phyloP scores from a whole-genome alignment of 2,329 filamentous ascomycete genomes.

The Xylariaceae sp. region DNA sequence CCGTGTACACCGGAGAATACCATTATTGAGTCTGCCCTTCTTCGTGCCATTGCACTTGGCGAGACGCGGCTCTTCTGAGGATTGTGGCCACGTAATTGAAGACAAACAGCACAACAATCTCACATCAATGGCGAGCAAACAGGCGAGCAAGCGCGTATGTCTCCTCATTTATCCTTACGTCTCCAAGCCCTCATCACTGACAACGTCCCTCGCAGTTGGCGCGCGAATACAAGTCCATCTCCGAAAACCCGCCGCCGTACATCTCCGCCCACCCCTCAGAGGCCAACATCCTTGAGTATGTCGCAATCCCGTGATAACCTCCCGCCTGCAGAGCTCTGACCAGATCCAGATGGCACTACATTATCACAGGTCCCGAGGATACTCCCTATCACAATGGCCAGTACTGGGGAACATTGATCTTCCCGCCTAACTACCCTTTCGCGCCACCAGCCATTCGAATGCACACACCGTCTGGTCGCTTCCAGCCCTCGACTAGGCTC shows the following conservation, averaged over 20 bases:
- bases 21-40: too few species aligned
- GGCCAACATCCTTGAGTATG: constrained; percentile 81
- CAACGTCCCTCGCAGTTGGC: constrained; percentile 44
- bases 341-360: constrained; percentile 74
- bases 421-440: constrained; percentile 95
- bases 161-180: not conserved
- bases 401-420: constrained; percentile 96
- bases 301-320: constrained; percentile 16
- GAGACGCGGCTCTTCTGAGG: constrained; percentile 6
- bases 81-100: constrained; percentile 4
- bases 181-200: constrained; percentile 7
- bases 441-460: constrained; percentile 96
- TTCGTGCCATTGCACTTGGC: not conserved
- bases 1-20: not conserved
- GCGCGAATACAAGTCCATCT: constrained; percentile 58
- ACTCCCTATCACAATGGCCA: constrained; percentile 93
- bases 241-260: constrained; percentile 76
- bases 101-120: not conserved
- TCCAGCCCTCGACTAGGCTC: constrained; percentile 84
- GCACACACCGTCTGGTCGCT: constrained; percentile 95
- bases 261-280: constrained; percentile 87
- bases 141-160: constrained; percentile 65
- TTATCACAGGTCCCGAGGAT: constrained; percentile 87
- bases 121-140: constrained; percentile 66
- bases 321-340: constrained; percentile 11